These are phyloP conservation scores for Chlorella sp. DNA, from an alignment of 139 green algal genomes.

Conservation along the genomic window DNA sequence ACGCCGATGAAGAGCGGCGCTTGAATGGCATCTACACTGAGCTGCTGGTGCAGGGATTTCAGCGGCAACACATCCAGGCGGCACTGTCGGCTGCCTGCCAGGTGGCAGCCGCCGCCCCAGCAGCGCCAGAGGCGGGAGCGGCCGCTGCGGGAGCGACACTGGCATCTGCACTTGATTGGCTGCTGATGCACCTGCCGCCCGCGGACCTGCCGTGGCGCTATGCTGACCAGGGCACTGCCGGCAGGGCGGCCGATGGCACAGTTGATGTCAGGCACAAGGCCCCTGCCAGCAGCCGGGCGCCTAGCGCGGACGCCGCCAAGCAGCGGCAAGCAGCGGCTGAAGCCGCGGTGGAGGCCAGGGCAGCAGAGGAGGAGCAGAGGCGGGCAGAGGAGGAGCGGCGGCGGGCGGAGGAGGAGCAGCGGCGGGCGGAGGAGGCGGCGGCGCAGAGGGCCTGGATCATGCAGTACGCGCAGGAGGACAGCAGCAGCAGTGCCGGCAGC, in stretches of 20 bases:
- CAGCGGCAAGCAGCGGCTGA: conserved; percentile 11
- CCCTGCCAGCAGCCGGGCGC: background rate
- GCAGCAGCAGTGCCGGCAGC: conserved; percentile 23
- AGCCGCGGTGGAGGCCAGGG: background rate
- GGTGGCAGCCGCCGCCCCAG: no score
- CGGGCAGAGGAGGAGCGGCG: conserved; percentile 9
- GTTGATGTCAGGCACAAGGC: conserved; percentile 30
- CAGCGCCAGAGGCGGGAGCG: no score
- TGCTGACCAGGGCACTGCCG: background rate
- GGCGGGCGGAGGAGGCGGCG: conserved; percentile 12
- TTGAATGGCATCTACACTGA: no score
- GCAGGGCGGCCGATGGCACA: conserved; percentile 14
- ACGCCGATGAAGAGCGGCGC: no score
- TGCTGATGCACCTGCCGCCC: conserved; percentile 72
- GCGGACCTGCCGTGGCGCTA: conserved; percentile 53
- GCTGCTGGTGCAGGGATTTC: conserved; percentile 17
- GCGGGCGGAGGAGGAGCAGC: conserved; percentile 11
- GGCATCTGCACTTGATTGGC: conserved; percentile 72
- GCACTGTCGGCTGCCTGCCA: conserved; percentile 5
- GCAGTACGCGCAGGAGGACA: conserved; percentile 58
- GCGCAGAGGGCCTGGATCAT: conserved; percentile 69
- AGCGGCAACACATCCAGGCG: conserved; percentile 6
- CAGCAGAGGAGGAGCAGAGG: conserved; percentile 14
- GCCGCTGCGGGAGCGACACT: conserved; percentile 18
- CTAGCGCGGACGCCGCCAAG: background rate